A percentile compares a stretch with the other conserved stretches of the same genome.
Evolutionary conservation across 495 filamentous ascomycete species (phyloP).

Genomic region (Letharia lupina): DNA sequence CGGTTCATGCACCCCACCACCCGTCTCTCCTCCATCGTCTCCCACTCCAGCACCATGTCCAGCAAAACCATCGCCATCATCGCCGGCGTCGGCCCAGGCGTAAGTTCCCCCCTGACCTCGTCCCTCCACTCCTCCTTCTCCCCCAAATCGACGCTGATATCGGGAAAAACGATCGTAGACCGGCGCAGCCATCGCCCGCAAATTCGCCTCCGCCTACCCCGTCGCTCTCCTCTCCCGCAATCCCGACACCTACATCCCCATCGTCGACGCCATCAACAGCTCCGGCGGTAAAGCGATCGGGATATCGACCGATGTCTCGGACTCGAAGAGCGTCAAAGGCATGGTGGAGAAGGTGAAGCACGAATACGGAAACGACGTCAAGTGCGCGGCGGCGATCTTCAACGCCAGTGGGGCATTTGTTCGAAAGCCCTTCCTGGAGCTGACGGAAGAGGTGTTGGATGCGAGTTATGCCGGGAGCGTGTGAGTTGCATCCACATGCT

Average conservation of each 20-base stretch:
- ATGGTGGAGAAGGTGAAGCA: conserved; percentile 62
- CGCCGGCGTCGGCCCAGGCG: conserved; percentile 66
- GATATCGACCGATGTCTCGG: conserved; percentile 63
- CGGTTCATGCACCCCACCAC: conserved; percentile 18
- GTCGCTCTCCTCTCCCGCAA: conserved; percentile 69
- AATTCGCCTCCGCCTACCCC: conserved; percentile 64
- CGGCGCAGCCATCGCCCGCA: conserved; percentile 52
- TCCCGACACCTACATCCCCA: conserved; percentile 52
- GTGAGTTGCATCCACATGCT: conserved; percentile 3
- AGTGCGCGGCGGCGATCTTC: conserved; percentile 65
- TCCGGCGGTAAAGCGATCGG: conserved; percentile 65
- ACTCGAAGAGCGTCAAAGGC: conserved; percentile 49
- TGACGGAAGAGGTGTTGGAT: conserved; percentile 56
- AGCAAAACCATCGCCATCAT: conserved; percentile 51
- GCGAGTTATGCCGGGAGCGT: conserved; percentile 19
- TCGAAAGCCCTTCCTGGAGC: conserved; percentile 74
- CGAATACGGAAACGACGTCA: conserved; percentile 34
- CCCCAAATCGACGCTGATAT: background rate
- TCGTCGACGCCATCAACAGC: conserved; percentile 68
- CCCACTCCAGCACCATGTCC: conserved; percentile 19
- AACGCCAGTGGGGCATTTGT: conserved; percentile 66
- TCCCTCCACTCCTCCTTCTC: background rate
- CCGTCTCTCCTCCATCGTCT: conserved; percentile 18
- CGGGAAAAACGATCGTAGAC: background rate
- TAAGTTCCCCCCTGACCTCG: conserved; percentile 29